A percentile compares a stretch with the other conserved stretches of the same genome.
Evolutionary conservation across 306 rosid genomes (phyloP).

Genomic region (Potentilla sterilis): DNA sequence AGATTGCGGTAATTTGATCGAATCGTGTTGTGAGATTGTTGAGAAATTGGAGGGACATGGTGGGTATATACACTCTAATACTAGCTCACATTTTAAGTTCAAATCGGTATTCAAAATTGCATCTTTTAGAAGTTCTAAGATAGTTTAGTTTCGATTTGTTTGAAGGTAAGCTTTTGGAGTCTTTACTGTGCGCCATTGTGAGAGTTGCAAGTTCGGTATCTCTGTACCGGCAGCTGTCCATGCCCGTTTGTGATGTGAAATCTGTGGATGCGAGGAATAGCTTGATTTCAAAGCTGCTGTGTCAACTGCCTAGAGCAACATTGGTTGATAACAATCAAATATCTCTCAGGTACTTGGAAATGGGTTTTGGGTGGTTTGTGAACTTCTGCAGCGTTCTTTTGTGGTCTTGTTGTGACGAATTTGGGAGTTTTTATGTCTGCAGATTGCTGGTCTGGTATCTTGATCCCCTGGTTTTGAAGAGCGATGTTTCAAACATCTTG

Average conservation of each 20-base stretch:
- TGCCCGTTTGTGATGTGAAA: slow-evolving; percentile 17
- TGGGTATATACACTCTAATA: slow-evolving; percentile 1
- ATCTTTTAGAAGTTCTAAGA: not conserved
- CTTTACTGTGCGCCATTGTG: slow-evolving; percentile 23
- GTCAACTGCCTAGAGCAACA: slow-evolving; percentile 14
- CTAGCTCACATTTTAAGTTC: not conserved
- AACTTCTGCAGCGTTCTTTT: not conserved
- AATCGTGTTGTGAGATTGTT: slow-evolving; percentile 26
- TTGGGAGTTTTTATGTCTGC: slow-evolving; percentile 3
- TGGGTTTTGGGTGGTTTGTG: not conserved
- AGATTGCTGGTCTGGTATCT: slow-evolving; percentile 37
- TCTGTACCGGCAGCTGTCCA: slow-evolving; percentile 14
- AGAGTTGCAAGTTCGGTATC: slow-evolving; percentile 32
- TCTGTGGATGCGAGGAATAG: slow-evolving; percentile 13
- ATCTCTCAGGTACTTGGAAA: slow-evolving; percentile 33
- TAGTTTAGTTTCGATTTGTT: not conserved
- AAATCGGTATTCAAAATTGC: not conserved
- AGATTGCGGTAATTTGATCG: slow-evolving; percentile 25
- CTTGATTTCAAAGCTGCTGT: slow-evolving; percentile 26
- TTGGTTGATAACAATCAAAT: slow-evolving; percentile 13
- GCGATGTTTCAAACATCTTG: slow-evolving; percentile 28
- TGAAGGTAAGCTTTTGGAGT: slow-evolving; percentile 28
- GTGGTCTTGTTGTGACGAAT: not conserved
- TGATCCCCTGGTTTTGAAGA: slow-evolving; percentile 31
- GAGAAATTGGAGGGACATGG: slow-evolving; percentile 33